phyloP scores from a whole-genome alignment of 805 yeast species.

The Starmera pachycereana region DNA sequence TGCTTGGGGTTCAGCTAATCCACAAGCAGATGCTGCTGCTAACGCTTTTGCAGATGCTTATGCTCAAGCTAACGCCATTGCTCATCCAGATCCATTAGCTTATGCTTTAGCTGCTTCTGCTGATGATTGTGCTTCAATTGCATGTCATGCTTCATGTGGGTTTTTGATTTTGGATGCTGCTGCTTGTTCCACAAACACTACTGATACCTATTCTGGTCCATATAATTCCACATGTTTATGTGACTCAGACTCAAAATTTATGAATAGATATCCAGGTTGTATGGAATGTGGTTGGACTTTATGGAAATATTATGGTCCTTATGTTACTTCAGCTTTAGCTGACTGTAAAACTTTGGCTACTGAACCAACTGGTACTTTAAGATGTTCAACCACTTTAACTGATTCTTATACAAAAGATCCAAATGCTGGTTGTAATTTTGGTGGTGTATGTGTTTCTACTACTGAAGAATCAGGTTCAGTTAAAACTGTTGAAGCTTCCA shows the following conservation, averaged over 20 bases:
- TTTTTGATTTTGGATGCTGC: constrained; percentile 22
- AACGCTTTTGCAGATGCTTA: constrained; percentile 16
- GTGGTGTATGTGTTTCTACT: constrained; percentile 9
- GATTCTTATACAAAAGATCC: constrained; percentile 11
- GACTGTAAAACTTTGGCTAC: constrained; percentile 22
- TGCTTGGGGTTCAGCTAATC: constrained; percentile 15
- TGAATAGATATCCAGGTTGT: constrained; percentile 20
- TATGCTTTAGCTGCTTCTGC: constrained; percentile 21
- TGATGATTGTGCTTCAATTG: constrained; percentile 21
- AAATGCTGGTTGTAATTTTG: constrained; percentile 5
- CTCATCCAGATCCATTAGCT: constrained; percentile 23
- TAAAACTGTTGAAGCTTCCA: constrained; percentile 1
- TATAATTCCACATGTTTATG: constrained; percentile 24
- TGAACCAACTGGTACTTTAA: constrained; percentile 3
- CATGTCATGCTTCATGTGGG: constrained; percentile 28
- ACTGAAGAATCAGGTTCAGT: background rate
- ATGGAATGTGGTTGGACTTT: constrained; percentile 32
- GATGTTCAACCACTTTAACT: constrained; percentile 17
- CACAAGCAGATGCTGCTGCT: constrained; percentile 16
- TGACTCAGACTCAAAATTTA: constrained; percentile 18
- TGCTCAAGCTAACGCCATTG: constrained; percentile 19
- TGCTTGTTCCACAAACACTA: constrained; percentile 15
- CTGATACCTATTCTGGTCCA: constrained; percentile 18
- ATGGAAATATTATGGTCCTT: constrained; percentile 26
- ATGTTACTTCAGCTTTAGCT: constrained; percentile 21